Evolutionary conservation across 306 rosid species (phyloP).

Genomic region (Cucurbita ficifolia): DNA sequence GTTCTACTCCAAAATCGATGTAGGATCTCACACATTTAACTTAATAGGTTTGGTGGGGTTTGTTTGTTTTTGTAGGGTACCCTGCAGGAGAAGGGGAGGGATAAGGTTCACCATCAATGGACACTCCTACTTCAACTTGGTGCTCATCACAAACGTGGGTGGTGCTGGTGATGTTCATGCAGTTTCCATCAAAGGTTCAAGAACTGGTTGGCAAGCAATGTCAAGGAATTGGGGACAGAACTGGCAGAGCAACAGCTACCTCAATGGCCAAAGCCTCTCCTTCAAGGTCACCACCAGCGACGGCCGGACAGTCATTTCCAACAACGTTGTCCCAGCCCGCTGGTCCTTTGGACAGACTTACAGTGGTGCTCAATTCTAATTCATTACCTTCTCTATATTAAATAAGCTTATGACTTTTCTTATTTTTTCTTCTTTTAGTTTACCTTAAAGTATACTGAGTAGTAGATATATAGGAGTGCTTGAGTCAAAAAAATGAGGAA

Average conservation of each 20-base stretch:
- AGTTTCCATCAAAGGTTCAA: conserved; percentile 68
- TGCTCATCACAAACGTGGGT: conserved; percentile 86
- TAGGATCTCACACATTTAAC: not conserved
- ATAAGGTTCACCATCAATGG: conserved; percentile 89
- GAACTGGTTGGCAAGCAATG: conserved; percentile 74
- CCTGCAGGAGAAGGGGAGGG: conserved; percentile 86
- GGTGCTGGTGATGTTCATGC: conserved; percentile 91
- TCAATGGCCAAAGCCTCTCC: conserved; percentile 78
- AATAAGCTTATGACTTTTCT: not conserved
- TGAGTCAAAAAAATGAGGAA: conserved; percentile 25
- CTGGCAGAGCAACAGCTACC: conserved; percentile 89
- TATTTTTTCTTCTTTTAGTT: not conserved
- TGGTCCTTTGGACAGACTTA: conserved; percentile 99
- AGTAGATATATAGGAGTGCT: conserved; percentile 39
- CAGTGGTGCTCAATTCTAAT: conserved; percentile 73
- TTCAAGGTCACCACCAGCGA: conserved; percentile 87
- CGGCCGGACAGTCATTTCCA: conserved; percentile 51
- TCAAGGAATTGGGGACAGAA: conserved; percentile 98
- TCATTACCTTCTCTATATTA: conserved; percentile 2
- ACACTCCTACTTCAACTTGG: conserved; percentile 89
- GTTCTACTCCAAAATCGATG: no score
- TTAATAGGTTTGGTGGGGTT: not conserved
- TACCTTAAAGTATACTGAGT: conserved; percentile 44
- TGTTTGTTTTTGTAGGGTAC: conserved; percentile 32
- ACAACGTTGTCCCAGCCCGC: conserved; percentile 56